These are phyloP conservation scores for Ogataea saltuana DNA, from an alignment of 805 yeast species.

Conservation along the genomic window DNA sequence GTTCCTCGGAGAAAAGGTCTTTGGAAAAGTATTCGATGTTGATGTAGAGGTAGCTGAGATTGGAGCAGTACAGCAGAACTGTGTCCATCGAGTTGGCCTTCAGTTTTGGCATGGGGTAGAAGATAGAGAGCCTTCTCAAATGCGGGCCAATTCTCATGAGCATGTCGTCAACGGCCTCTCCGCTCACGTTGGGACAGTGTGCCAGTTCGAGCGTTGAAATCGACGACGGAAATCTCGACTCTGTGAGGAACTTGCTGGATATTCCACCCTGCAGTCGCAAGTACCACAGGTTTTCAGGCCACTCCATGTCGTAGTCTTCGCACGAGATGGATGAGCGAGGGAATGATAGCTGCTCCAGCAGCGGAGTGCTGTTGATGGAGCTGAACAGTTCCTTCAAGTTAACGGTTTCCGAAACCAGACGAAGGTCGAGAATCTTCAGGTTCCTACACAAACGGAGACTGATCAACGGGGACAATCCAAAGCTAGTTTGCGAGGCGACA, in stretches of 20 bases:
- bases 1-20: conserved; percentile 50
- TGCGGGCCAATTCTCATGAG: conserved; percentile 65
- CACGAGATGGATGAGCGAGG: conserved; percentile 86
- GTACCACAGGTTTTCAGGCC: conserved; percentile 81
- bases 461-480: conserved; percentile 88
- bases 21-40: conserved; percentile 77
- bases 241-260: conserved; percentile 71
- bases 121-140: conserved; percentile 61
- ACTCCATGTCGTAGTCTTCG: conserved; percentile 53
- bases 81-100: conserved; percentile 69
- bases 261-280: conserved; percentile 88
- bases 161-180: conserved; percentile 62
- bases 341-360: conserved; percentile 74
- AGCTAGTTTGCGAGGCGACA: conserved; percentile 92
- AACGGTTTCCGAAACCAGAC: conserved; percentile 88
- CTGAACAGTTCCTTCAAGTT: conserved; percentile 77
- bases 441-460: conserved; percentile 70
- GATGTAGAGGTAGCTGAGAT: conserved; percentile 59
- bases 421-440: conserved; percentile 67
- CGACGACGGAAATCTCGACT: conserved; percentile 70
- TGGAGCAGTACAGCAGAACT: conserved; percentile 75
- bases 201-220: conserved; percentile 75
- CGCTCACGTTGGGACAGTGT: conserved; percentile 80
- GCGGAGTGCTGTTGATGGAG: conserved; percentile 62
- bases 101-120: conserved; percentile 87